Evolutionary conservation across 306 rosid species (phyloP).

Genomic region (Urtica urens): DNA sequence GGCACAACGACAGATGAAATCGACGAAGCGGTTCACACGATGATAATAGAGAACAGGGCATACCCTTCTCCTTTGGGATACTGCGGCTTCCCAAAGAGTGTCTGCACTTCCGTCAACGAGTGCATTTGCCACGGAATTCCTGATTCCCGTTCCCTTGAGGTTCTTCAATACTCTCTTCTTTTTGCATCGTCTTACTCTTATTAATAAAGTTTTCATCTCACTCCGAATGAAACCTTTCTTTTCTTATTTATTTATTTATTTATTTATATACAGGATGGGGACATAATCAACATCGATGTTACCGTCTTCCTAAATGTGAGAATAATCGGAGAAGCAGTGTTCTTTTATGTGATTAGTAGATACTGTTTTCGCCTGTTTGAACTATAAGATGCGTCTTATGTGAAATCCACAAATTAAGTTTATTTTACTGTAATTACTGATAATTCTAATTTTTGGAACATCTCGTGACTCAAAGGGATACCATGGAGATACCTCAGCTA

Average conservation of each 20-base stretch:
- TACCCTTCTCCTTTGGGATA: constrained; percentile 96
- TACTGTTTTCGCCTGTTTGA: no score
- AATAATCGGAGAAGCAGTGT: no score
- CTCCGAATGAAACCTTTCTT: no score
- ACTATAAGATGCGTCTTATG: no score
- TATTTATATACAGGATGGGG: constrained; percentile 67
- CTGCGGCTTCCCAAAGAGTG: constrained; percentile 93
- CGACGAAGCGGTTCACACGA: constrained; percentile 86
- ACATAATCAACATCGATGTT: constrained; percentile 80
- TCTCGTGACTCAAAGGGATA: constrained; percentile 42
- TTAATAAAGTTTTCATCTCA: no score
- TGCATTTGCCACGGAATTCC: constrained; percentile 97
- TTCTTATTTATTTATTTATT: constrained; percentile 3
- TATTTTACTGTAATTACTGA: background rate
- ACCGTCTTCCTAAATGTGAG: constrained; percentile 90
- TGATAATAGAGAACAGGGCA: constrained; percentile 89
- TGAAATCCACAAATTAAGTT: no score
- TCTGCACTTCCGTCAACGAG: constrained; percentile 95
- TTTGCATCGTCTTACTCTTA: no score
- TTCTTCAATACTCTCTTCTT: constrained; percentile 17
- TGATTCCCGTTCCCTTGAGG: constrained; percentile 83
- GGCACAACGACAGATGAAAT: constrained; percentile 86
- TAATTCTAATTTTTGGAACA: background rate
- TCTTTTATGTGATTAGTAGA: no score
- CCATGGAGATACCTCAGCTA: constrained; percentile 86